These are phyloP conservation scores for Fragaria ananassa DNA, from an alignment of 306 rosid species.

Conservation along the genomic window DNA sequence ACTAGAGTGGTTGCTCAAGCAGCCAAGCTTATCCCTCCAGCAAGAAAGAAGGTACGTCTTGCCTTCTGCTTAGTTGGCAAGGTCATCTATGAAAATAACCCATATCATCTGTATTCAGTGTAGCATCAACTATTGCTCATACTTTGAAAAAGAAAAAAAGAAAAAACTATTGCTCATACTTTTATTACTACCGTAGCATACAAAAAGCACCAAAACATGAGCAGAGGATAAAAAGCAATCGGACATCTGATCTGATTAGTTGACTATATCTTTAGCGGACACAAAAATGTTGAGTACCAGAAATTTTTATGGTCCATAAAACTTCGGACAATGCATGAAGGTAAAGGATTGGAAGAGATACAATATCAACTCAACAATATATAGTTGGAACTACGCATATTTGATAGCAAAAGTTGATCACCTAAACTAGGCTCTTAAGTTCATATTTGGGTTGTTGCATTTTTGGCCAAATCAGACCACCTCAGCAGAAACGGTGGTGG, in stretches of 20 bases:
- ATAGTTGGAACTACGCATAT: conserved; percentile 3
- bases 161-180: too few relatives aligned
- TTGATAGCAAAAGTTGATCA: background rate
- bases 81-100: background rate
- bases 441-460: conserved; percentile 4
- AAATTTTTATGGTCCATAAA: background rate
- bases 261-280: background rate
- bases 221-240: background rate
- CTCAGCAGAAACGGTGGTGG: conserved; percentile 28
- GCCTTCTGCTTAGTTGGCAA: conserved; percentile 23
- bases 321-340: background rate
- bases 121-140: background rate
- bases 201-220: background rate
- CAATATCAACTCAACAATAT: background rate
- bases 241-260: background rate
- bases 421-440: conserved; percentile 1
- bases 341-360: background rate
- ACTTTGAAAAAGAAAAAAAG: too few relatives aligned
- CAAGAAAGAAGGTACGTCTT: conserved; percentile 1
- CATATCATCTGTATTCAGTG: background rate
- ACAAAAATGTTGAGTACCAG: background rate
- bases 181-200: background rate
- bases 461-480: conserved; percentile 19
- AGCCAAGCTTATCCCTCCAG: conserved; percentile 12
- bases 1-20: background rate